phyloP scores from a whole-genome alignment of 2,329 filamentous ascomycete genomes.

The Arachnopeziza araneosa region DNA sequence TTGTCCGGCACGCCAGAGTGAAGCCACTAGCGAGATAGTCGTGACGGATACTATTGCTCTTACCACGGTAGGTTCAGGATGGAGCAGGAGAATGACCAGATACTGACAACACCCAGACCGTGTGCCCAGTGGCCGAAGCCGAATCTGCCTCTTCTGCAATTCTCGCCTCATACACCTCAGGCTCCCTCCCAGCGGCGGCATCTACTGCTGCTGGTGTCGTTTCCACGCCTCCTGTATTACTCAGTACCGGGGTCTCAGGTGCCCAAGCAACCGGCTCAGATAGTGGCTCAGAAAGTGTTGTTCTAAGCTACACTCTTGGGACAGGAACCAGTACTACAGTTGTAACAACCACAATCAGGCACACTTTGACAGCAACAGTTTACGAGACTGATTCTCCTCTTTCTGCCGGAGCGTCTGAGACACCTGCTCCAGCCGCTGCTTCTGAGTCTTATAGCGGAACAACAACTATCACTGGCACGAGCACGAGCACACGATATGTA shows the following conservation, averaged over 20 bases:
- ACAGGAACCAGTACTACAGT: constrained; percentile 38
- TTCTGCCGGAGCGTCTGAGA: constrained; percentile 1
- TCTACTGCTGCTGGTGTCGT: constrained; percentile 9
- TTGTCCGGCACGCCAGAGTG: constrained; percentile 32
- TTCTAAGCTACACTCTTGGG: constrained; percentile 37
- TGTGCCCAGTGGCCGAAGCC: constrained; percentile 42
- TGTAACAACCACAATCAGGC: constrained; percentile 38
- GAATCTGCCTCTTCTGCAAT: constrained; percentile 37
- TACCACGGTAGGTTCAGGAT: constrained; percentile 32
- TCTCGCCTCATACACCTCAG: constrained; percentile 25
- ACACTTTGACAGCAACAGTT: constrained; percentile 32
- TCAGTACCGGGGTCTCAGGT: constrained; percentile 4
- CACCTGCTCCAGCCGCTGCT: constrained; percentile 4
- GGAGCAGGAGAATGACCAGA: neutral
- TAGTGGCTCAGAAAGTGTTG: constrained; percentile 9
- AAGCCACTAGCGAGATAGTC: constrained; percentile 20
- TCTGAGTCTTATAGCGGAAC: neutral
- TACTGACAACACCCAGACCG: constrained; percentile 30
- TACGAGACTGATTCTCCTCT: constrained; percentile 19
- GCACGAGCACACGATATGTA: constrained; percentile 8
- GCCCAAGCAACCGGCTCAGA: neutral
- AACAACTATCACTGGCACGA: constrained; percentile 11
- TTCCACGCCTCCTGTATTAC: constrained; percentile 3
- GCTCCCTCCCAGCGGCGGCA: constrained; percentile 9
- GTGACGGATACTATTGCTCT: constrained; percentile 38